phyloP scores from a whole-genome alignment of 1,284 basidiomycete species.

The Volvariella surrecta region DNA sequence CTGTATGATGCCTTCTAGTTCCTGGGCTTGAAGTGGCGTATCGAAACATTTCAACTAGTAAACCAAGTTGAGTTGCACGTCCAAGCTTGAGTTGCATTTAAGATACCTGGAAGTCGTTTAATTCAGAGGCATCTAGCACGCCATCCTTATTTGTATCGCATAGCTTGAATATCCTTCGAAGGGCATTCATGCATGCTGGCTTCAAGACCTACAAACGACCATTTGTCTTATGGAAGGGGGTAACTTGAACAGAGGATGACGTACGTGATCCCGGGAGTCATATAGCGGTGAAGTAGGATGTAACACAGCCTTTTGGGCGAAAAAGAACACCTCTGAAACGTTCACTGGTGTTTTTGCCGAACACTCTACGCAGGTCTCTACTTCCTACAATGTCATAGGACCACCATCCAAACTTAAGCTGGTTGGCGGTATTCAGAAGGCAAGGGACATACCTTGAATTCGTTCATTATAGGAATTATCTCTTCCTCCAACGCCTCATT shows the following conservation, averaged over 20 bases:
- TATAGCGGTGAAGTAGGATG: conserved; percentile 97
- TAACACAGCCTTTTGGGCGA: conserved; percentile 96
- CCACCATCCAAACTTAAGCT: background rate
- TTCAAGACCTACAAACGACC: conserved; percentile 66
- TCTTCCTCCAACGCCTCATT: conserved; percentile 94
- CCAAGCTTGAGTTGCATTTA: conserved; percentile 2
- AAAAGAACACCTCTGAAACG: conserved; percentile 98
- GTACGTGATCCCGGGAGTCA: conserved; percentile 90
- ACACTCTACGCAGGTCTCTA: conserved; percentile 97
- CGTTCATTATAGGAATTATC: conserved; percentile 92
- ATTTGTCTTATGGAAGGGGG: conserved; percentile 5
- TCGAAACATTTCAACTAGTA: conserved; percentile 88
- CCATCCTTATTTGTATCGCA: conserved; percentile 96
- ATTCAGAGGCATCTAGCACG: conserved; percentile 80
- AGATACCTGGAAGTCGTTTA: conserved; percentile 91
- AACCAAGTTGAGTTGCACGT: no score
- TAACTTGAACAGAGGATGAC: conserved; percentile 14
- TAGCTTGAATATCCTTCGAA: conserved; percentile 92
- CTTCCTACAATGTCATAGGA: conserved; percentile 55
- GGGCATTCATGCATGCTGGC: conserved; percentile 83
- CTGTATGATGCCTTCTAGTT: conserved; percentile 86
- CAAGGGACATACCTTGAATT: conserved; percentile 73
- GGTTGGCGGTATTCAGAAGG: no score
- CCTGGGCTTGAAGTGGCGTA: conserved; percentile 85
- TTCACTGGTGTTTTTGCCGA: conserved; percentile 87